Base-by-base conservation (phyloP, 2,329 filamentous ascomycete species). In the Didymella segeticola region DNA sequence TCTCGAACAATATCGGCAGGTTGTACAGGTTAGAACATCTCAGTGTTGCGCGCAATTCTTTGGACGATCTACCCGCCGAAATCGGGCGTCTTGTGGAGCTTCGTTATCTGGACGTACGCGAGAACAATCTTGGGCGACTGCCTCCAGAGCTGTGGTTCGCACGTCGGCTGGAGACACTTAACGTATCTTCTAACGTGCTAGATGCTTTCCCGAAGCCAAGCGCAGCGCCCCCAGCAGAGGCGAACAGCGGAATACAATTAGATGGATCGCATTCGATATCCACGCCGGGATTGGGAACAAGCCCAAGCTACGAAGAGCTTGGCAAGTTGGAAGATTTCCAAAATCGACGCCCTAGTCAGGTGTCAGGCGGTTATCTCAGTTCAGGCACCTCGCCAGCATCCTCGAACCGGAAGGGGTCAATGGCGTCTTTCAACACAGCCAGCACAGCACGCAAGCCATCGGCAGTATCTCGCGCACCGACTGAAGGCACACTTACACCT, bases 71-170 rank as follows among this genome's bases (percentile, higher is more conserved):
- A 25, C 95, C 95, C 4, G 76, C 89, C 0, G 92, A 96, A 63
- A 91, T 99, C 61, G 95, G 95, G 5, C 93, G 90, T 60, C 82
- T 99, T 20, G 85, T 83, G 0, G 93, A 98, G 72, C 81, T 99
- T 57, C 88, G 87, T 47, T 89, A 92, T 58, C 81, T 99, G 33
- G 93, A 99, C 70, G 83, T 98, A 15, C 86, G 93, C 59, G 91
- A 95, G 69, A 99, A 98, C 78, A 99, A 98, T 69, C 83, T 99
- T 53, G 89, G 88, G 61, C 89, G 89, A 67, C 80, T 99, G 26
- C 95, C 95, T 2, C 86, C 90, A 69, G 95, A 99, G 70, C 83
- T 99, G n/a, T 99, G 95, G 95, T 93, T 91, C 81, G 93, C 93
- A 45, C 88, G 89, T 64, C 92, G 89, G 70, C 77, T 99, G 48